Conservation (phyloP, 495 filamentous ascomycete species). For the Pseudomonodictys pantanalensis region DNA sequence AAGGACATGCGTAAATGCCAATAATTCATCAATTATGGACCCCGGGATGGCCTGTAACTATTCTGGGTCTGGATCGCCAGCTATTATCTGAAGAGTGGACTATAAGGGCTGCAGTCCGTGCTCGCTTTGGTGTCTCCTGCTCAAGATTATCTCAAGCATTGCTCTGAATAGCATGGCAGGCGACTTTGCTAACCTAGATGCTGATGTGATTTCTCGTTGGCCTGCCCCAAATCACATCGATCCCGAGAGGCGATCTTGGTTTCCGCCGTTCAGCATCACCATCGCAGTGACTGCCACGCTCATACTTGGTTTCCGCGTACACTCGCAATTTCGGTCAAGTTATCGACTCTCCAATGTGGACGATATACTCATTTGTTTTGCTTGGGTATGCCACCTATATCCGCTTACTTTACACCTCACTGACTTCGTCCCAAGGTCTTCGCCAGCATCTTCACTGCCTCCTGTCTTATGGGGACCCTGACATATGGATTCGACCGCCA, state of each 20-base stretch:
- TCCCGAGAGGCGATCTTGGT: constrained; percentile 20
- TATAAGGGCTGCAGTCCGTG: not conserved
- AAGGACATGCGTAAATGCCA: not conserved
- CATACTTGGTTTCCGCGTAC: not conserved
- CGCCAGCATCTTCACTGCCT: constrained; percentile 4
- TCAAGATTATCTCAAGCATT: not conserved
- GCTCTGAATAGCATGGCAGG: constrained; percentile 17
- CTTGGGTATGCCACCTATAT: constrained; percentile 5
- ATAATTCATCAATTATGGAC: not conserved
- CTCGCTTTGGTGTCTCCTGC: not conserved
- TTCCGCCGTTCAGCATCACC: constrained; percentile 9
- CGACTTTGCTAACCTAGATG: constrained; percentile 20
- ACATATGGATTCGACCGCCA: constrained; percentile 35
- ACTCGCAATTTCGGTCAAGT: constrained; percentile 3
- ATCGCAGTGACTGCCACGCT: constrained; percentile 4
- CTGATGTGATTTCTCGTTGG: constrained; percentile 15
- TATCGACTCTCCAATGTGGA: constrained; percentile 13
- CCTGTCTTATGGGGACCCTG: constrained; percentile 8
- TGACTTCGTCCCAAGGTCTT: constrained; percentile 12
- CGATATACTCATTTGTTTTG: constrained; percentile 8
- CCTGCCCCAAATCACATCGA: constrained; percentile 3
- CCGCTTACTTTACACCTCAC: not conserved
- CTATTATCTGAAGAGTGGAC: not conserved
- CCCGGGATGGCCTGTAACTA: not conserved
- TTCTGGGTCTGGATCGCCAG: not conserved